These are phyloP conservation scores for Phytophthora sp. DNA, from an alignment of 352 stramenopile genomes.

Conservation along the genomic window DNA sequence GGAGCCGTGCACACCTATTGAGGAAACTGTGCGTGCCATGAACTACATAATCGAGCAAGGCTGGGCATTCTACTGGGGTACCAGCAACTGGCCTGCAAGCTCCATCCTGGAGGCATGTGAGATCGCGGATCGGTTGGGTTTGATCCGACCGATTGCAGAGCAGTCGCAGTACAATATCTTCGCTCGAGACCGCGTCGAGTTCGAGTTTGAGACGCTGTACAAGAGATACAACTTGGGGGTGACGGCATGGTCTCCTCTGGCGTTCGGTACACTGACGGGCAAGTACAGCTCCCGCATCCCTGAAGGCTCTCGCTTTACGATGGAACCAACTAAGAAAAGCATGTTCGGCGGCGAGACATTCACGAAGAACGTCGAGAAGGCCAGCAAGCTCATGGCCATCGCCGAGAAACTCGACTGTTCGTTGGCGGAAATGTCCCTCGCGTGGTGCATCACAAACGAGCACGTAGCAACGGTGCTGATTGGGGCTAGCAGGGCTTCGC, in stretches of 20 bases:
- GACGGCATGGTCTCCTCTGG: slow-evolving; percentile 3
- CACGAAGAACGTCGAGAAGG: neutral
- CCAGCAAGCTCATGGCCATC: slow-evolving; percentile 12
- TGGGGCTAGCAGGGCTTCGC: slow-evolving; percentile 3
- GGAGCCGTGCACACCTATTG: slow-evolving; percentile 52
- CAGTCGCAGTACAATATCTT: slow-evolving; percentile 65
- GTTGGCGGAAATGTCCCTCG: slow-evolving; percentile 2
- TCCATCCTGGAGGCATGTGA: slow-evolving; percentile 59
- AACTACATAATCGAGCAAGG: slow-evolving; percentile 53
- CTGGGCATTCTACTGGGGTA: slow-evolving; percentile 64
- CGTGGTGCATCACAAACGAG: slow-evolving; percentile 9
- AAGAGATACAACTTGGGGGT: slow-evolving; percentile 25
- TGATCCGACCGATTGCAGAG: slow-evolving; percentile 37
- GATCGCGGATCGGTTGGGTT: slow-evolving; percentile 41
- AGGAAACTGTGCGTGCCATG: slow-evolving; percentile 68
- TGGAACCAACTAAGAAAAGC: slow-evolving; percentile 23
- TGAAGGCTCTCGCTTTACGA: slow-evolving; percentile 22
- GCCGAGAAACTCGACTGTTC: slow-evolving; percentile 9
- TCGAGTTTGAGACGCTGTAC: slow-evolving; percentile 16
- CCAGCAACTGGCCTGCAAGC: slow-evolving; percentile 55
- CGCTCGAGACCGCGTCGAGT: slow-evolving; percentile 43
- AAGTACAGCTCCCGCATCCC: slow-evolving; percentile 12
- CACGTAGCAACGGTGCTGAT: slow-evolving; percentile 18
- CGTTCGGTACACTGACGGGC: slow-evolving; percentile 1
- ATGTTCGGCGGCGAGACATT: neutral